Evolutionary conservation across 257 asterid genomes (phyloP).

Genomic region (Salvia miltiorrhiza): DNA sequence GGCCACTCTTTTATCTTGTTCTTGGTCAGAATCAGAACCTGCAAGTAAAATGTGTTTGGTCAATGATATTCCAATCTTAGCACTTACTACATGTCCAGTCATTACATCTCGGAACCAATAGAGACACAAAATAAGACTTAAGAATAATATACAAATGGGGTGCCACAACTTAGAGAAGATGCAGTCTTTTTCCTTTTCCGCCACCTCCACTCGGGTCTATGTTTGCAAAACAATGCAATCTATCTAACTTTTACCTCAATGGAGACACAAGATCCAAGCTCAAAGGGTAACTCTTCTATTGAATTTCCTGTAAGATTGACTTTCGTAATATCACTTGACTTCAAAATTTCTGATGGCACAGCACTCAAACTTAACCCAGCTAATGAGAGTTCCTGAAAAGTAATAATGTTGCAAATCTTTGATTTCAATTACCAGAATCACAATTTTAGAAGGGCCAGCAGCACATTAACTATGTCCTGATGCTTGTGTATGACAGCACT

Average conservation of each 20-base stretch:
- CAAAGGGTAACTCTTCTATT: constrained; percentile 76
- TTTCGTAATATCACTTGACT: constrained; percentile 60
- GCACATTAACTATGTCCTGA: constrained; percentile 4
- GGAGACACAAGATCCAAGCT: constrained; percentile 68
- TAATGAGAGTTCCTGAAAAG: constrained; percentile 81
- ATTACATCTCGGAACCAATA: constrained; percentile 1
- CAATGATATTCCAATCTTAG: constrained; percentile 14
- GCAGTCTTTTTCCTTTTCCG: constrained; percentile 1
- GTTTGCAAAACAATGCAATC: constrained; percentile 12
- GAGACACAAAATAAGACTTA: background rate
- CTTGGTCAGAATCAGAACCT: constrained; percentile 79
- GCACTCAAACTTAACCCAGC: constrained; percentile 54
- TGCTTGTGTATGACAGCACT: constrained; percentile 2
- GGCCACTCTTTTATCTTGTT: constrained; percentile 95
- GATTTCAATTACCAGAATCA: constrained; percentile 7
- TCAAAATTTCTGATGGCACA: constrained; percentile 84
- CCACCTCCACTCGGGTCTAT: background rate
- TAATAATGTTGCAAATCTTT: constrained; percentile 12
- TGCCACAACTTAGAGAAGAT: constrained; percentile 3
- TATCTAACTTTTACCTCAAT: constrained; percentile 61
- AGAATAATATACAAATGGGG: background rate
- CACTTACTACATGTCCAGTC: background rate
- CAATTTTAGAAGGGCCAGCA: constrained; percentile 1
- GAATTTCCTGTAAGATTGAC: constrained; percentile 76
- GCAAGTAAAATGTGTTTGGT: constrained; percentile 23